phyloP scores from a whole-genome alignment of 306 rosid species.

The Trifolium dubium region DNA sequence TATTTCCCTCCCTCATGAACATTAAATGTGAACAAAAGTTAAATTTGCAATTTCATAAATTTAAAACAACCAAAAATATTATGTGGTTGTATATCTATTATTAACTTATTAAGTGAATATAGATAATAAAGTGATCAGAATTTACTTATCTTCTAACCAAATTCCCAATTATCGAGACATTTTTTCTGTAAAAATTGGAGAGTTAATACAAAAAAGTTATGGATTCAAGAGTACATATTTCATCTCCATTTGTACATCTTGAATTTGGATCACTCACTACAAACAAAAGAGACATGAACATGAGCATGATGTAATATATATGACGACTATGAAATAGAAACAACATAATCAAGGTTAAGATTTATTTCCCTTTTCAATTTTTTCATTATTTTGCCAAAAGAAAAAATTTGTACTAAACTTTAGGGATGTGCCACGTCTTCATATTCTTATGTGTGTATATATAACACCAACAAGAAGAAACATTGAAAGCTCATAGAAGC shows the following conservation, averaged over 20 bases:
- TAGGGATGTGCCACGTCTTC: slow-evolving; percentile 60
- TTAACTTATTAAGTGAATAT: neutral
- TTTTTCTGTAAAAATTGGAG: neutral
- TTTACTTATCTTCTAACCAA: neutral
- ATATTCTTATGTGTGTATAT: slow-evolving; percentile 43
- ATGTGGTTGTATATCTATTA: neutral
- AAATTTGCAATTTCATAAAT: slow-evolving; percentile 39
- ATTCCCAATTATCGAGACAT: neutral
- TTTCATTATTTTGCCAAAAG: slow-evolving; percentile 33
- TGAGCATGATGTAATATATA: slow-evolving; percentile 45
- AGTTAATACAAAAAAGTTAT: neutral
- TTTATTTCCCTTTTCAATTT: slow-evolving; percentile 2
- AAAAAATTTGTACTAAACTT: slow-evolving; percentile 47
- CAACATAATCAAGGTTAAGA: slow-evolving; percentile 40
- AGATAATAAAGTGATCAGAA: neutral
- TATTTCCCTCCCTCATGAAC: slow-evolving; percentile 33
- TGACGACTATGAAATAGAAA: slow-evolving; percentile 39
- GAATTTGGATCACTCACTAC: slow-evolving; percentile 42
- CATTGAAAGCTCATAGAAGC: slow-evolving; percentile 38
- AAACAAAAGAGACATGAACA: slow-evolving; percentile 44
- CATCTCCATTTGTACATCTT: slow-evolving; percentile 34
- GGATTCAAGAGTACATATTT: slow-evolving; percentile 4
- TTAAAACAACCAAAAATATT: slow-evolving; percentile 37
- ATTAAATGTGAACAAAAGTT: slow-evolving; percentile 25
- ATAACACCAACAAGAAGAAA: neutral